Base-by-base conservation (phyloP, 1,284 basidiomycete species). In the Filobasidium uniguttulatum region DNA sequence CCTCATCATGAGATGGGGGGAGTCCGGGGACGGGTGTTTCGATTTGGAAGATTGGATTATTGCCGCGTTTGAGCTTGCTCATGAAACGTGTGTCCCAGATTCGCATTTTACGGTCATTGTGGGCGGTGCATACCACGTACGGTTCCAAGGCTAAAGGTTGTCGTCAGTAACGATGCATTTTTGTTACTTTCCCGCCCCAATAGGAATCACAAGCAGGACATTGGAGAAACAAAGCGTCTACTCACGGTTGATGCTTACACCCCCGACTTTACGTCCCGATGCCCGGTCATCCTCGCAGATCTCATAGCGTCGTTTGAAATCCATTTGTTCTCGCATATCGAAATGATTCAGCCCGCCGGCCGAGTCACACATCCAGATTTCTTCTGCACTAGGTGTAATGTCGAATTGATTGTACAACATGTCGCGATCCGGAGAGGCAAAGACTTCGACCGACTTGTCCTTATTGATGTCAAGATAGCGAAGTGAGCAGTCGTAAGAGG, bases 401-500 rank as follows among this genome's bases (percentile, higher is more conserved):
- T 74, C 73, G 49, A 74, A 72, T 31, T 69, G 67, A 10, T 66
- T 70, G 53, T 72, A 64, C 7, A 73, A 55, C 43, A 62, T 62
- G 56, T 72, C 68, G 6, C 64, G 65, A 55, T 72, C 65, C 7
- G 59, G 55, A 22, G 68, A 62, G 17, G 69, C 63, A 49, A 72
- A 67, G 19, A 72, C 50, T 50, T 73, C 70, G 9, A 60, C 60
- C 5, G 69, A 71, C 15, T 55, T 55, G 5, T 25, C 30, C 19
- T 64, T 61, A 2, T 62, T 62, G 41, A 74, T 69, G 53, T 71
- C 63, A 33, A 72, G 57, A 3, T 57, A 54, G 5, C 73, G 69
- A 2, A 74, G 49, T 0, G 72, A 69, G 48, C 68, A 69, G 58
- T 74, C 73, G 59, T 74, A 73, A 0, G 69, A 67, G 0, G 67